phyloP scores from a whole-genome alignment of 2,329 filamentous ascomycete genomes.

The Xylaria sp. region DNA sequence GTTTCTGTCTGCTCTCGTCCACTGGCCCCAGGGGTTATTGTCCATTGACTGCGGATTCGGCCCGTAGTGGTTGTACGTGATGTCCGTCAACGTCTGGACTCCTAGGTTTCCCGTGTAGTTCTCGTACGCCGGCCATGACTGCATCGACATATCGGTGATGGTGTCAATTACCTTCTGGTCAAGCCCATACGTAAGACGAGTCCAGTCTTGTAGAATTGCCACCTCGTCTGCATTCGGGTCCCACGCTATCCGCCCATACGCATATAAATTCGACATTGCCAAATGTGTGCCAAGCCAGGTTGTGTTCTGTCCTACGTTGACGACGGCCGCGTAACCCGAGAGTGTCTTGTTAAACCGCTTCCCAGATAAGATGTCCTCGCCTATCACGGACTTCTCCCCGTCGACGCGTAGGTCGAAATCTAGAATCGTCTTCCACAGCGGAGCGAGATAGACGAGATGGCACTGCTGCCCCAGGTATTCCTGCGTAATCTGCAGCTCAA shows the following conservation, averaged over 20 bases:
- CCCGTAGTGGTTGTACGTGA: constrained; percentile 73
- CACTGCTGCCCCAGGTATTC: constrained; percentile 78
- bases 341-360: constrained; percentile 66
- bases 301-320: constrained; percentile 72
- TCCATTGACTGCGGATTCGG: constrained; percentile 72
- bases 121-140: constrained; percentile 77
- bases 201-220: constrained; percentile 71
- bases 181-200: constrained; percentile 70
- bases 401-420: constrained; percentile 74
- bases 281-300: constrained; percentile 77
- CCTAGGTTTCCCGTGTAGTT: constrained; percentile 77
- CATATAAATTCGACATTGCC: constrained; percentile 77
- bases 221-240: constrained; percentile 61
- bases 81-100: constrained; percentile 75
- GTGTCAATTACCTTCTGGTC: constrained; percentile 65
- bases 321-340: constrained; percentile 72
- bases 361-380: constrained; percentile 68
- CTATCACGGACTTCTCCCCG: constrained; percentile 63
- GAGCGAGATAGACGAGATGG: constrained; percentile 74
- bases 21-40: constrained; percentile 75
- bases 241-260: constrained; percentile 75
- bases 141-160: constrained; percentile 71
- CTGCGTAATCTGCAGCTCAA: constrained; percentile 74
- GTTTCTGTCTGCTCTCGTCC: constrained; percentile 71
- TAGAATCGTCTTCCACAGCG: constrained; percentile 74